phyloP scores from a whole-genome alignment of 768 basidiomycete species.

The Mycena vulgaris region DNA sequence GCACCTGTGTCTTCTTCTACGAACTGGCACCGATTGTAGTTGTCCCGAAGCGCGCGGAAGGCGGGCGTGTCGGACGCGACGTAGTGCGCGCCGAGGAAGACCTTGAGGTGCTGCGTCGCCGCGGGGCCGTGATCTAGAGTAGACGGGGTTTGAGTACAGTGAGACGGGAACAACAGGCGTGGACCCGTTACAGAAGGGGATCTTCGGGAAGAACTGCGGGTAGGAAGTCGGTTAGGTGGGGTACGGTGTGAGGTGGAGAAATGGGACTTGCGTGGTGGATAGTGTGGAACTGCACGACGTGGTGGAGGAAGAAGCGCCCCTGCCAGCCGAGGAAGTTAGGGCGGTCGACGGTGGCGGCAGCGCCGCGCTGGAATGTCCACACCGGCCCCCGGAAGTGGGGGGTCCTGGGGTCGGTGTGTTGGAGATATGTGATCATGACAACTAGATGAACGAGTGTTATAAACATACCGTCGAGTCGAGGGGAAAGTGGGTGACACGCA shows the following conservation, averaged over 20 bases:
- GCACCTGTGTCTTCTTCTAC: too few species aligned
- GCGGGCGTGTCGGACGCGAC: constrained; percentile 40
- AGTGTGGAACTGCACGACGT: background rate
- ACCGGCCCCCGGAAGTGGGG: constrained; percentile 63
- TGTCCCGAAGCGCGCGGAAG: constrained; percentile 49
- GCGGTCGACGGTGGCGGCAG: constrained; percentile 61
- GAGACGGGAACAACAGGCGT: background rate
- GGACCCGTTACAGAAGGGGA: constrained; percentile 22
- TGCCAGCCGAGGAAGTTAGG: background rate
- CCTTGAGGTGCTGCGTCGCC: constrained; percentile 47
- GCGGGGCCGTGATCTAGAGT: constrained; percentile 43
- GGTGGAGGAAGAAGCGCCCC: background rate
- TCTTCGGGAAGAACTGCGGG: constrained; percentile 5
- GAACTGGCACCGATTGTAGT: constrained; percentile 49
- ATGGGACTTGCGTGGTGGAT: background rate
- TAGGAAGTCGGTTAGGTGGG: background rate
- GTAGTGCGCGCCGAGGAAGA: constrained; percentile 48
- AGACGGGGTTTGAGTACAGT: background rate
- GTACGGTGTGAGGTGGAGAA: background rate
- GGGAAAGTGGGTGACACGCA: background rate
- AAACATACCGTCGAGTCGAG: too few species aligned
- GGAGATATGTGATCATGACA: constrained; percentile 72
- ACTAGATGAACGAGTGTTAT: constrained; percentile 52
- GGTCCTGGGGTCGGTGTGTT: constrained; percentile 69
- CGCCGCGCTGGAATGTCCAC: constrained; percentile 65